phyloP scores from a whole-genome alignment of 352 stramenopile species.

The Achlya hypogyna region DNA sequence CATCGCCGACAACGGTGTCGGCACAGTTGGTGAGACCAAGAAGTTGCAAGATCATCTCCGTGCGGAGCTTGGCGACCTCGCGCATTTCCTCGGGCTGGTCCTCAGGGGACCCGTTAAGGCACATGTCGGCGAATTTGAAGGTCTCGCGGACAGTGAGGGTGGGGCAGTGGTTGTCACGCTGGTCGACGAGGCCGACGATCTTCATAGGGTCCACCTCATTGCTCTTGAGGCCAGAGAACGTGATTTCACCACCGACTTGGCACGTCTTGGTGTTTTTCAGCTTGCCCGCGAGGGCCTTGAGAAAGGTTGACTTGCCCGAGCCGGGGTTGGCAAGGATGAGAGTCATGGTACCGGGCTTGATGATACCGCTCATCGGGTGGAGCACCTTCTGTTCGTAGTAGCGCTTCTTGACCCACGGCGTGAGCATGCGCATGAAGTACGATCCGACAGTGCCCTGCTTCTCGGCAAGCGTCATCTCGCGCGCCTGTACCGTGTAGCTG shows the following conservation, averaged over 20 bases:
- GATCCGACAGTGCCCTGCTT: slow-evolving; percentile 45
- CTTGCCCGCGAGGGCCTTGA: slow-evolving; percentile 62
- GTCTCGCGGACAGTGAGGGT: slow-evolving; percentile 92
- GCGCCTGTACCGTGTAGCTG: slow-evolving; percentile 52
- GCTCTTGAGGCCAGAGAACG: slow-evolving; percentile 28
- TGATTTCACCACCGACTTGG: slow-evolving; percentile 34
- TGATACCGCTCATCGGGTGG: slow-evolving; percentile 59
- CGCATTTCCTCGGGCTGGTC: slow-evolving; percentile 60
- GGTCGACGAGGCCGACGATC: slow-evolving; percentile 52
- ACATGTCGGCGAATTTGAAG: slow-evolving; percentile 89
- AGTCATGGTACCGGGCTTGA: slow-evolving; percentile 50
- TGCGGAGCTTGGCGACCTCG: slow-evolving; percentile 54
- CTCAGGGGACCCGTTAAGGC: slow-evolving; percentile 46
- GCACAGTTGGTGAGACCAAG: slow-evolving; percentile 83
- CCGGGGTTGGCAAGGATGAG: slow-evolving; percentile 59
- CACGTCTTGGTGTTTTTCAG: slow-evolving; percentile 30
- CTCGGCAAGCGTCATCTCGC: slow-evolving; percentile 26
- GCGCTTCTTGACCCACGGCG: slow-evolving; percentile 35
- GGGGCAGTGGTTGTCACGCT: slow-evolving; percentile 82
- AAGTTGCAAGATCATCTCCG: slow-evolving; percentile 62
- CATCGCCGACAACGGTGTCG: slow-evolving; percentile 90
- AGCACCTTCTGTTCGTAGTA: slow-evolving; percentile 40
- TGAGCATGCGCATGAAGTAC: slow-evolving; percentile 33
- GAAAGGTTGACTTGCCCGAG: slow-evolving; percentile 59
- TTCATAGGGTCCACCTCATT: slow-evolving; percentile 52